These are phyloP conservation scores for Psilocybe sp. DNA, from an alignment of 768 basidiomycete species.

Conservation along the genomic window DNA sequence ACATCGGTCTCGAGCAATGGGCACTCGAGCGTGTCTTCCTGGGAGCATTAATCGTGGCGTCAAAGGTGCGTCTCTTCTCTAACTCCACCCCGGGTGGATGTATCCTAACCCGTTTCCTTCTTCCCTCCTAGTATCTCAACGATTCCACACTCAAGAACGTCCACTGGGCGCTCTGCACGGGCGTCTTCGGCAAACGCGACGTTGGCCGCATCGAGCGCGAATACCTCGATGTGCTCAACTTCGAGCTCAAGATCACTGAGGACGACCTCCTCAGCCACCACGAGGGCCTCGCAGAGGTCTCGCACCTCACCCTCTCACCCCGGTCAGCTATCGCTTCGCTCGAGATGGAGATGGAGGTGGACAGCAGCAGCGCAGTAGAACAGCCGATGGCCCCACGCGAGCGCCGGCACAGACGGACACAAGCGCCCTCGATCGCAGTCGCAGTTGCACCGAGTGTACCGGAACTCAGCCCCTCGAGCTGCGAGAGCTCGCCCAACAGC, in stretches of 20 bases:
- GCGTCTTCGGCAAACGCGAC: conserved; percentile 79
- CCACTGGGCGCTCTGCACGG: conserved; percentile 86
- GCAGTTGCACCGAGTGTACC: conserved; percentile 26
- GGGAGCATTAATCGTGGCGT: conserved; percentile 83
- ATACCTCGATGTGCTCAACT: conserved; percentile 77
- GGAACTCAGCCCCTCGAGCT: conserved; percentile 31
- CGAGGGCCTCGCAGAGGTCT: conserved; percentile 31
- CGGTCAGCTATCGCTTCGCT: conserved; percentile 12
- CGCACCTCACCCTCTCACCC: conserved; percentile 21
- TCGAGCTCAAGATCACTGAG: conserved; percentile 65
- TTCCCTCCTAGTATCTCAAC: conserved; percentile 63
- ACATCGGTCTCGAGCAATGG: conserved; percentile 82
- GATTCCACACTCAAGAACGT: conserved; percentile 90
- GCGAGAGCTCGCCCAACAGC: neutral
- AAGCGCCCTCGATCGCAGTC: conserved; percentile 2
- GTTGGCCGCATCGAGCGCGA: conserved; percentile 81
- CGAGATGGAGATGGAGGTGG: too few relatives aligned
- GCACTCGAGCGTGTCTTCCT: conserved; percentile 89
- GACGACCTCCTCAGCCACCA: conserved; percentile 57
- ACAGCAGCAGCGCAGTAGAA: too few relatives aligned
- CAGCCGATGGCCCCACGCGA: conserved; percentile 8
- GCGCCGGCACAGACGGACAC: conserved; percentile 15
- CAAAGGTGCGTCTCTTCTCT: conserved; percentile 55
- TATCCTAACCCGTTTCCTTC: conserved; percentile 9
- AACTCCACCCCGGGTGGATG: conserved; percentile 1